Evolutionary conservation across 2,329 filamentous ascomycete genomes (phyloP).

Genomic region (Aspergillus sp.): DNA sequence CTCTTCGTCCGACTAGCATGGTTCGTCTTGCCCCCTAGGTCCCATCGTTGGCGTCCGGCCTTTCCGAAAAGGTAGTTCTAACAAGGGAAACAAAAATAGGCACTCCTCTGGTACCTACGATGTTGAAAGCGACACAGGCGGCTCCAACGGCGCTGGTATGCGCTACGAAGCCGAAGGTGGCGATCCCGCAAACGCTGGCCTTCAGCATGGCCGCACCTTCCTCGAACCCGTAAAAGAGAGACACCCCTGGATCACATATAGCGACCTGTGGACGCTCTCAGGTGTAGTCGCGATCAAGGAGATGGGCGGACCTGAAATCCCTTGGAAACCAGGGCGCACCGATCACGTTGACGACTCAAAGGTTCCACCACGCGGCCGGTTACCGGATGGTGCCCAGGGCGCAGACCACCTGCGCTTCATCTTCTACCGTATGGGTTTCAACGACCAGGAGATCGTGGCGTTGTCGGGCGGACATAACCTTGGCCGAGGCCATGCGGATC

Average conservation of each 20-base stretch:
- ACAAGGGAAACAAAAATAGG: slow-evolving; percentile 34
- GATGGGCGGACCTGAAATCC: slow-evolving; percentile 60
- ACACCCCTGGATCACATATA: slow-evolving; percentile 65
- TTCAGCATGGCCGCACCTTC: slow-evolving; percentile 64
- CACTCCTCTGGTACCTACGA: slow-evolving; percentile 66
- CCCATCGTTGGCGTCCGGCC: no score
- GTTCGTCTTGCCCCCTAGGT: slow-evolving; percentile 36
- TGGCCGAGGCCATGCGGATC: slow-evolving; percentile 56
- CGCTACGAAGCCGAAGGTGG: slow-evolving; percentile 64
- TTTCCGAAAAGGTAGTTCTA: not conserved
- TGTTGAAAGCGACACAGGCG: slow-evolving; percentile 59
- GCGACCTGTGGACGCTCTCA: slow-evolving; percentile 65
- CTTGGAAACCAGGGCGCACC: slow-evolving; percentile 60
- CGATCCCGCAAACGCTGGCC: slow-evolving; percentile 64
- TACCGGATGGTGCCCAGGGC: slow-evolving; percentile 57
- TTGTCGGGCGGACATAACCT: slow-evolving; percentile 58
- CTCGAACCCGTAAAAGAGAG: slow-evolving; percentile 61
- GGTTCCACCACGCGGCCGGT: slow-evolving; percentile 57
- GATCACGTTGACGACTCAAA: slow-evolving; percentile 63
- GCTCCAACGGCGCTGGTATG: slow-evolving; percentile 66
- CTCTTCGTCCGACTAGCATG: slow-evolving; percentile 65
- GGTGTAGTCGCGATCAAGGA: slow-evolving; percentile 59
- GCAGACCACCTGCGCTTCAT: slow-evolving; percentile 56
- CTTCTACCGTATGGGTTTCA: slow-evolving; percentile 62
- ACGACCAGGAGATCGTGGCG: slow-evolving; percentile 61